A percentile compares a stretch with the other conserved stretches of the same genome.
phyloP scores from a whole-genome alignment of 768 basidiomycete species.

The Lentinula sp. region DNA sequence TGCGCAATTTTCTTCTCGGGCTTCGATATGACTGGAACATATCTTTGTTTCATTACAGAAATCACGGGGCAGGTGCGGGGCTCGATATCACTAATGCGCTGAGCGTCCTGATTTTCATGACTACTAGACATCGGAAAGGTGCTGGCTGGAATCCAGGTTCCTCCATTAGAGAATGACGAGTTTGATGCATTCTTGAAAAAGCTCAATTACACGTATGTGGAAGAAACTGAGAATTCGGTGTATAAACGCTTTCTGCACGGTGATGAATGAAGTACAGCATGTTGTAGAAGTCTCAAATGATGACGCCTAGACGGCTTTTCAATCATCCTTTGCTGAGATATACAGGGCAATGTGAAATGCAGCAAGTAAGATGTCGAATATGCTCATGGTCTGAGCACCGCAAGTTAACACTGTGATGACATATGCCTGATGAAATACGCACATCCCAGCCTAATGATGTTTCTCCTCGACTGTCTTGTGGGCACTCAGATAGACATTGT shows the following conservation, averaged over 20 bases:
- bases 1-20: conserved; percentile 84
- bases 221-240: conserved; percentile 87
- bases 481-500: conserved; percentile 55
- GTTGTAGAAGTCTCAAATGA: background rate
- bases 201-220: conserved; percentile 83
- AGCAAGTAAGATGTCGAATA: background rate
- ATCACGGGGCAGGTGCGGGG: conserved; percentile 87
- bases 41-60: conserved; percentile 94
- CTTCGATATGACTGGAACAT: conserved; percentile 89
- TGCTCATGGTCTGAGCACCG: background rate
- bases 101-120: background rate
- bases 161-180: conserved; percentile 52
- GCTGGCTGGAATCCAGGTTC: conserved; percentile 90
- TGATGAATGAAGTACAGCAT: background rate
- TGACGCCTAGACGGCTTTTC: background rate
- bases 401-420: background rate
- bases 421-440: background rate
- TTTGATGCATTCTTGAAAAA: conserved; percentile 74
- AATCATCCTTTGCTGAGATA: too few species aligned
- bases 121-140: conserved; percentile 83
- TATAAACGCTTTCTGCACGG: conserved; percentile 62
- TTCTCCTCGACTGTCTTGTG: conserved; percentile 17
- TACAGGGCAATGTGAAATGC: background rate
- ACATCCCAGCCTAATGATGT: conserved; percentile 6
- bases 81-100: background rate